Base-by-base conservation (phyloP, 2,329 filamentous ascomycete genomes). In the Chaetomium strumarium region DNA sequence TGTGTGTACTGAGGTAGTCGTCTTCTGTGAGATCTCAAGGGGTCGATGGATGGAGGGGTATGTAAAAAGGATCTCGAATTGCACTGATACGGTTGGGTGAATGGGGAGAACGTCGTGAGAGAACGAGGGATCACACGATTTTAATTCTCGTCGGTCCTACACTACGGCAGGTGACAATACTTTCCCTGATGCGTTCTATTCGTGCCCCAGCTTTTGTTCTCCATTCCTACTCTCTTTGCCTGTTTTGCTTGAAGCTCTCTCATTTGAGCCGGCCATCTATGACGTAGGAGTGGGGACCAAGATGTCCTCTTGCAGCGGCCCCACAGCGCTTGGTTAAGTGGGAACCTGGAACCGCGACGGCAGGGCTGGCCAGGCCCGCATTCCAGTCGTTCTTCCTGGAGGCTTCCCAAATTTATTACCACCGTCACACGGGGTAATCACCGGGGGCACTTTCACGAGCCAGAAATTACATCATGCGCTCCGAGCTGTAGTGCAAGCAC, bases 241-340 rank as follows among this genome's bases (percentile, higher is more conserved):
- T 19, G 5, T 13, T 39, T 13, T 51, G 29, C 51, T 34, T 30
- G 45, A 53, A 47, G 46, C 40, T 51, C 29, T 52, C 50, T 46
- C 57, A 50, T 55, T 58, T 48, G 49, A n/a, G n/a, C 37, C 37
- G 24, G 7, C 39, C 53, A 58, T 55, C 52, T 52, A 61, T 60
- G 57, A 60, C 57, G 59, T 60, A 60, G 50, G 29, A 34, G 46
- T 47, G 39, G 33, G 44, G 42, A 41, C 5, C 39, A 33, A 33
- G 24, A 24, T n/a, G n/a, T n/a, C n/a, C n/a, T n/a, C n/a, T n/a
- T n/a, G n/a, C n/a, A n/a, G n/a, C n/a, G 20, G 49, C 36, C 36
- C 49, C 49, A 42, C 47, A 37, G 19, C 30, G 31, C 17, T 10
- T n/a, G n/a, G n/a, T 41, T 40, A 17, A 24, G 24, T 24, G 24